A percentile compares a stretch with the other conserved stretches of the same genome.
Evolutionary conservation across 2,329 filamentous ascomycete genomes (phyloP).

Genomic region (Kalmusia sp.): DNA sequence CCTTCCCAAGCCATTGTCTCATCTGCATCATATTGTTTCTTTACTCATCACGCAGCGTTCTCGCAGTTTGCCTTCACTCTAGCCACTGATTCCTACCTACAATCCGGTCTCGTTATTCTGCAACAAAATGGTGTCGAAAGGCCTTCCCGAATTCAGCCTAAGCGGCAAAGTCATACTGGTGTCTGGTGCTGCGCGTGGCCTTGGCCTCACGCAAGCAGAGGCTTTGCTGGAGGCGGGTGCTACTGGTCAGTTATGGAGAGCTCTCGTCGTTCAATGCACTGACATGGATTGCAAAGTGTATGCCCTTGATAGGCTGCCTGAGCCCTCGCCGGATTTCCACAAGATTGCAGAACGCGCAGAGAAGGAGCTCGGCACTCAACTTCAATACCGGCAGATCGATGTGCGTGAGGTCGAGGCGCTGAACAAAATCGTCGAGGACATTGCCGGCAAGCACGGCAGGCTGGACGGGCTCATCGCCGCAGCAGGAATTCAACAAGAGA

Average conservation of each 20-base stretch:
- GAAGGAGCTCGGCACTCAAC: slow-evolving; percentile 68
- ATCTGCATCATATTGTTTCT: neutral
- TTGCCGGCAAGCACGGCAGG: slow-evolving; percentile 73
- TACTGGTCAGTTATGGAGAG: slow-evolving; percentile 55
- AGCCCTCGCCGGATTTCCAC: slow-evolving; percentile 68
- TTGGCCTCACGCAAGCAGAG: slow-evolving; percentile 77
- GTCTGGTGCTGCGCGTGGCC: slow-evolving; percentile 73
- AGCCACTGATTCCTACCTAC: neutral
- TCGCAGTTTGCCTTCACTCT: neutral
- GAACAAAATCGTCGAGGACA: slow-evolving; percentile 70
- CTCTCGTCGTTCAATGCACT: neutral
- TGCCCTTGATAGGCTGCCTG: slow-evolving; percentile 67
- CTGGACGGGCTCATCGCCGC: slow-evolving; percentile 81
- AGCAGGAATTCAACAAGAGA: slow-evolving; percentile 83
- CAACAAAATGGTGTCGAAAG: slow-evolving; percentile 14
- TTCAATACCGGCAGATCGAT: slow-evolving; percentile 81
- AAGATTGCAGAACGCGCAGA: slow-evolving; percentile 68
- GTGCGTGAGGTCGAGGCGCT: slow-evolving; percentile 75
- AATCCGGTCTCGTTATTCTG: no score
- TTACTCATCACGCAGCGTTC: neutral
- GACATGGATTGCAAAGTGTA: slow-evolving; percentile 59
- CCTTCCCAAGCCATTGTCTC: no score
- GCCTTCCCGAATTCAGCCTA: slow-evolving; percentile 77
- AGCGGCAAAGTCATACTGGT: slow-evolving; percentile 74
- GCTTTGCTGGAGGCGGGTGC: slow-evolving; percentile 78